Evolutionary conservation across 495 filamentous ascomycete species (phyloP).

Genomic region (Xylaria longipes): DNA sequence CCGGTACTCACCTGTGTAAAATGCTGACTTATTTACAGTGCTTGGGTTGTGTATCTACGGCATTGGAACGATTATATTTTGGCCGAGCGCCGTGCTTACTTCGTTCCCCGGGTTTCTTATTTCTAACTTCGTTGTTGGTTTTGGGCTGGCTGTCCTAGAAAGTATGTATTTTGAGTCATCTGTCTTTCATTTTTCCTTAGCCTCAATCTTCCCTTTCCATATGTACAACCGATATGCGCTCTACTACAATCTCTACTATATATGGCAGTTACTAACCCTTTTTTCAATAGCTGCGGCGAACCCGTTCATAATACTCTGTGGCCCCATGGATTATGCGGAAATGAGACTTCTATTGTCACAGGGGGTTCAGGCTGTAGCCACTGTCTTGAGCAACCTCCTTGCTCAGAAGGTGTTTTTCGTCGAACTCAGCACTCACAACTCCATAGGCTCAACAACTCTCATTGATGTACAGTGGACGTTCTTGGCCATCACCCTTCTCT

Average conservation of each 20-base stretch:
- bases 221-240: not conserved
- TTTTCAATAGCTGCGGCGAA: constrained; percentile 57
- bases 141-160: constrained; percentile 68
- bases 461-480: constrained; percentile 82
- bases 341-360: constrained; percentile 71
- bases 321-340: constrained; percentile 57
- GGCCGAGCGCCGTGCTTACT: constrained; percentile 66
- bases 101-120: constrained; percentile 71
- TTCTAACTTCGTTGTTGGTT: constrained; percentile 69
- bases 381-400: constrained; percentile 69
- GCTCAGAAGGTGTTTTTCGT: constrained; percentile 74
- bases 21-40: constrained; percentile 57
- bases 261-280: not conserved
- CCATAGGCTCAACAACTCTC: constrained; percentile 41
- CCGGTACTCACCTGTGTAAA: not conserved
- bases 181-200: not conserved
- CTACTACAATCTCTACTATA: not conserved
- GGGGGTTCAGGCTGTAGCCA: constrained; percentile 71
- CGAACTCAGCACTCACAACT: constrained; percentile 31
- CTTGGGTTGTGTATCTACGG: constrained; percentile 65
- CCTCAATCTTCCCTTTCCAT: not conserved
- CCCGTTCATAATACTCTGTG: constrained; percentile 68
- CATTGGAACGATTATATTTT: constrained; percentile 70
- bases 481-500: constrained; percentile 73
- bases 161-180: constrained; percentile 36